Base-by-base conservation (phyloP, 2,329 filamentous ascomycete species). In the Gyromitra esculenta region DNA sequence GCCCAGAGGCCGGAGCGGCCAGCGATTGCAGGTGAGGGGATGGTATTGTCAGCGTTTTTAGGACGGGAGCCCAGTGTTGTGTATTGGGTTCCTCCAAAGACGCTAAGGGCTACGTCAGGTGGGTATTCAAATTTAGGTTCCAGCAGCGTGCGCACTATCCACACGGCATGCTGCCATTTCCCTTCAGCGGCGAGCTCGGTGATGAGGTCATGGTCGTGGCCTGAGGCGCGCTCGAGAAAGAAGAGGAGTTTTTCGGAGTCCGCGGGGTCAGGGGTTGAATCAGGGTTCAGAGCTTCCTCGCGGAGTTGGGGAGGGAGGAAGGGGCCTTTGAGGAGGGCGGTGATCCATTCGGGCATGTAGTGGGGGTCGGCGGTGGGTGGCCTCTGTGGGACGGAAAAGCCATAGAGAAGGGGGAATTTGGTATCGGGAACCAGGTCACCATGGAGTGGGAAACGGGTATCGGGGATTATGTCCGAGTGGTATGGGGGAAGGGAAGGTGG, bases 1-100 rank as follows among this genome's bases (percentile, higher is more conserved):
- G 50, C 13, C 75, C 75, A 77, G 52, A 77, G 56, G 1, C 75
- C 75, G 1, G 71, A 74, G 48, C 72, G 65, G 11, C 75, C 75
- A 5, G 75, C 70, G 18, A 75, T 66, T 1, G 57, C 75, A 1
- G 64, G 71, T 0, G 71, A 69, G 21, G 72, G 72, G 35, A 69
- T 70, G 8, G 59, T 50, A 1, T 18, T 37, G 9, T 48, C 57
- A 5, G 39, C 7, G 15, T 25, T 50, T 31, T 31, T 31, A 31
- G n/a, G 18, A 6, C 18, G n/a, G 52, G 37, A 41, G 6, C 31
- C 43, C 7, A 77, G 43, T 11, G 59, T 7, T 13, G 75, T 70
- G 18, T 74, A 74, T 41, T 48, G 64, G 21, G 52, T 48, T 5
- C 65, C 75, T 8, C 64, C 66, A 7, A 75, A 59, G 25, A 65